Conservation (phyloP, 495 filamentous ascomycete species). For the Aspergillus haitiensis region DNA sequence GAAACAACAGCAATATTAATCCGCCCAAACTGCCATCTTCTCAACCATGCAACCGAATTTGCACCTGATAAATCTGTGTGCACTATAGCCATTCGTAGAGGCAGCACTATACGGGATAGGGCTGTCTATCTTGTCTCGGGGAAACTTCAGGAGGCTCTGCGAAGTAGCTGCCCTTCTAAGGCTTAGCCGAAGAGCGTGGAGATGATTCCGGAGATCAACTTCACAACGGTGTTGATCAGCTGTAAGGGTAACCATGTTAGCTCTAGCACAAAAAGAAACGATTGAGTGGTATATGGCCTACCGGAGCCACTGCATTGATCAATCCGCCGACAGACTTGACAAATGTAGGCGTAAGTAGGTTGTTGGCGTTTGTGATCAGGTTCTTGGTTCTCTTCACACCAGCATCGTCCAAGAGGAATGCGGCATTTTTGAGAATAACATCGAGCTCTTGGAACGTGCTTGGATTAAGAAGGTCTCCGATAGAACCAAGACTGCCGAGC, state of each 20-base stretch:
- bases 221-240: slow-evolving; percentile 5
- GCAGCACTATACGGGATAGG: neutral
- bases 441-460: neutral
- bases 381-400: neutral
- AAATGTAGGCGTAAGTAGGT: neutral
- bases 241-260: neutral
- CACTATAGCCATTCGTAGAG: neutral
- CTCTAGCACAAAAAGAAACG: neutral
- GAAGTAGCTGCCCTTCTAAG: neutral
- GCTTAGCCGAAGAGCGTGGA: slow-evolving; percentile 1
- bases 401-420: neutral
- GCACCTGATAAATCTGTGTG: neutral
- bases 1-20: slow-evolving; percentile 1
- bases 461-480: slow-evolving; percentile 1
- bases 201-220: slow-evolving; percentile 8
- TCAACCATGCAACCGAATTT: neutral
- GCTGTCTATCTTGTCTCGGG: neutral
- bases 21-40: neutral
- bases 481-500: neutral
- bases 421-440: neutral
- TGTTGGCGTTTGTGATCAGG: neutral
- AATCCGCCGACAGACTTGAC: neutral
- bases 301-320: slow-evolving; percentile 5
- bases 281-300: neutral
- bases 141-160: neutral